Evolutionary conservation across 768 basidiomycete species (phyloP).

Genomic region (Sarcomyxa edulis): DNA sequence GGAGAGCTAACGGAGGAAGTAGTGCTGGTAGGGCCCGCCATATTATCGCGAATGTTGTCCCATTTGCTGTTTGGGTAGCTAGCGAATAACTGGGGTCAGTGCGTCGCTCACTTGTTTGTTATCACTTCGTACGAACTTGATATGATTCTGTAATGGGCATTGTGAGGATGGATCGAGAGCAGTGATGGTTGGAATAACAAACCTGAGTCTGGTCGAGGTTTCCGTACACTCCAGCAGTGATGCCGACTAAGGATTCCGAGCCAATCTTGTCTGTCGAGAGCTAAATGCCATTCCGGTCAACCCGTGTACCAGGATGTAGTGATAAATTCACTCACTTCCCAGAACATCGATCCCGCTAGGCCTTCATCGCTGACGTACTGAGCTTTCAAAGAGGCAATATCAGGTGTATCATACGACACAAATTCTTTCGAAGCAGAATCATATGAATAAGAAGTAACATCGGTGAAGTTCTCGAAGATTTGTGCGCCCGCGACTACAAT

Average conservation of each 20-base stretch:
- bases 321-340: constrained; percentile 41
- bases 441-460: constrained; percentile 78
- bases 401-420: constrained; percentile 73
- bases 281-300: constrained; percentile 16
- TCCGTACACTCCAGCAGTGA: constrained; percentile 41
- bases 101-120: no score
- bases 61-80: constrained; percentile 68
- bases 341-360: constrained; percentile 71
- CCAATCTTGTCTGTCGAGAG: constrained; percentile 60
- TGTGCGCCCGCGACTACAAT: constrained; percentile 43
- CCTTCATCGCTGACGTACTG: constrained; percentile 57
- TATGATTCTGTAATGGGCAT: constrained; percentile 42
- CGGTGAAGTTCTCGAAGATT: constrained; percentile 60
- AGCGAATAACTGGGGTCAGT: constrained; percentile 1
- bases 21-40: constrained; percentile 32
- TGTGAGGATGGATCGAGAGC: not conserved
- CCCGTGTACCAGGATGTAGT: not conserved
- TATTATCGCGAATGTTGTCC: constrained; percentile 65
- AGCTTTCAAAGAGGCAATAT: constrained; percentile 61
- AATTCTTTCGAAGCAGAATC: constrained; percentile 60
- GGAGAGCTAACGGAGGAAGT: constrained; percentile 15
- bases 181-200: not conserved
- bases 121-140: constrained; percentile 45
- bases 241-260: constrained; percentile 51
- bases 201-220: constrained; percentile 47